Base-by-base conservation (phyloP, 345 rosid species). In the Adansonia digitata region DNA sequence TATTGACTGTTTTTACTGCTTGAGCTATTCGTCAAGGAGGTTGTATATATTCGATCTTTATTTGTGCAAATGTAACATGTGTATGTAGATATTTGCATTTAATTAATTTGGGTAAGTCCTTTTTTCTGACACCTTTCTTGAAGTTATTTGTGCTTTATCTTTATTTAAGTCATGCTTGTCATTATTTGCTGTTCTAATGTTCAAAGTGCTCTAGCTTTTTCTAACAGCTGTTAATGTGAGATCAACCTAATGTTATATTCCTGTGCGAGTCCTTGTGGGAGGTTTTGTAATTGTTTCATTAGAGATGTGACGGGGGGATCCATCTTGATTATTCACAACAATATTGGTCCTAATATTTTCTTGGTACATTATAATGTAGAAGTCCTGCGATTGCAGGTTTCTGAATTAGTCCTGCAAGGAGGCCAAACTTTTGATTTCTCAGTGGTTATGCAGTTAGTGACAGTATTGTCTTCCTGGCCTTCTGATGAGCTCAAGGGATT, bases 341-440 rank as follows among this genome's bases (percentile, higher is more conserved):
- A 68, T 72, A 39, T 26, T 8, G 7, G 27, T 70, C 42, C 24
- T 59, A 37, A 71, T 61, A 60, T 53, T 68, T 55, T 63, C 34
- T 69, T 57, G 45, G 13, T 62, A 70, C 51, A 72, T 75, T 43
- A 63, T 65, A n/a, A 46, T 64, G 29, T 90, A 90, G 97, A 91
- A 46, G 26, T 69, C 40, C 27, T 69, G 26, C 57, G 24, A 82
- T 51, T 67, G 5, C 91, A 94, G 98, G 95, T 94, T 74, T 87
- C 98, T 82, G 98, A 94, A 83, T 85, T 91, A 72, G 79, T 91
- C 64, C 77, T 88, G 71, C 97, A 81, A 82, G 91, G 88, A 70
- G 89, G 86, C 70, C 91, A 83, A 72, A 82, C 82, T 42, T 85
- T 90, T 69, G 97, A 92, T 77, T 86, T 91, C 81, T 88, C 97